phyloP scores from a whole-genome alignment of 164 flowering plant species.

The Dillenia suffruticosa region DNA sequence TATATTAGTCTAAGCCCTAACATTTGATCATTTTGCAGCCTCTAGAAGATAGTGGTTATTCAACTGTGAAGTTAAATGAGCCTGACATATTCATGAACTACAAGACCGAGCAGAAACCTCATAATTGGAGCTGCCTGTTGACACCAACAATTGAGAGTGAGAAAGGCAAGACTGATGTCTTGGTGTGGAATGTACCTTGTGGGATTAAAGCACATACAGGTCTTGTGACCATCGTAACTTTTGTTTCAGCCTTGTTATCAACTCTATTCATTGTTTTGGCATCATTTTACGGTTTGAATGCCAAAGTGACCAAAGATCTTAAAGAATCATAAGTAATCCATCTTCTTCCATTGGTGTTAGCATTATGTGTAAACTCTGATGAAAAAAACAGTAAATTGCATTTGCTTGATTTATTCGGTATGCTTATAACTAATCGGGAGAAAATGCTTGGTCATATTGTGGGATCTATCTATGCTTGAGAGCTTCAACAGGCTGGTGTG shows the following conservation, averaged over 20 bases:
- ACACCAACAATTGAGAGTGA: constrained; percentile 4
- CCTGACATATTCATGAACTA: constrained; percentile 55
- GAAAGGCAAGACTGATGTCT: constrained; percentile 2
- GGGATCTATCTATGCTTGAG: too few species aligned
- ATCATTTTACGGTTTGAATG: constrained; percentile 25
- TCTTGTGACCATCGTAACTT: constrained; percentile 59
- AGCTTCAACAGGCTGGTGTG: too few species aligned
- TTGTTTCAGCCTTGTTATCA: constrained; percentile 49
- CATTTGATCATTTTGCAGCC: constrained; percentile 46
- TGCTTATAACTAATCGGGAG: too few species aligned
- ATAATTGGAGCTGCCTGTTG: constrained; percentile 26
- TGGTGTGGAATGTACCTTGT: constrained; percentile 63
- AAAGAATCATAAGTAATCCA: constrained; percentile 18
- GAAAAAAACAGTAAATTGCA: too few species aligned
- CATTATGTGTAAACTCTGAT: too few species aligned
- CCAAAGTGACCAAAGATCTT: background rate
- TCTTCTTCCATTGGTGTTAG: too few species aligned
- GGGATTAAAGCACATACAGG: constrained; percentile 50
- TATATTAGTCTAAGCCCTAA: background rate
- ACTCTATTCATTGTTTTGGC: constrained; percentile 43
- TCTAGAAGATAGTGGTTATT: constrained; percentile 54
- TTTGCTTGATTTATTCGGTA: too few species aligned
- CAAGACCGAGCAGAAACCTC: constrained; percentile 16
- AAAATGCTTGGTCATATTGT: too few species aligned
- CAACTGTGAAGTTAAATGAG: constrained; percentile 41